Base-by-base conservation (phyloP, 805 yeast species). In the Jamesozyma spencerorum region DNA sequence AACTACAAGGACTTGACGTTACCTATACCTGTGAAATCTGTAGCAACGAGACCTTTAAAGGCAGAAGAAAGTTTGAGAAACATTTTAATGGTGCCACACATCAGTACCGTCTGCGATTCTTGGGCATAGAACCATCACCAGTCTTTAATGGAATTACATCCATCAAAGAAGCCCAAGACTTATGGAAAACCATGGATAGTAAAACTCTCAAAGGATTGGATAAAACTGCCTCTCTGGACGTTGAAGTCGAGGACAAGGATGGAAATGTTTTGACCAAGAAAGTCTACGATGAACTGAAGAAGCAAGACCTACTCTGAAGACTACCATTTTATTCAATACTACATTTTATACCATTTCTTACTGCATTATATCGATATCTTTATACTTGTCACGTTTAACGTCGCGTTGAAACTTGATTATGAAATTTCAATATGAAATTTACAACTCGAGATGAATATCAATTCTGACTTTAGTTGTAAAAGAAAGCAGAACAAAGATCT, bases 221-320 rank as follows among this genome's bases (percentile, higher is more conserved):
- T 54, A 4, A 11, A 17, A 15, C 30, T 18, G 11, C 37, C 4
- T 17, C 14, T 3, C 53, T 35, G 83, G 80, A 47, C 67, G 70
- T 81, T 11, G 95, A 92, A 59, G 83, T 88, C 28, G 97, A 90
- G 58, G 97, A 92, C 55, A 81, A 76, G 1, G 87, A 85, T 14
- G 98, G 97, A 10, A 90, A 92, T 55, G 95, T 85, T 13, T 82
- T 90, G 94, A 74, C 82, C 27, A 81, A 79, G 50, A 75, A 77
- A 49, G 88, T 85, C 33, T 90, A 85, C 60, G 70, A 79, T 15
- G 97, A 92, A 49, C 68, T 90, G 57, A 84, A 85, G 62, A 81
- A 76, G 49, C 97, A 90, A 63, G 97, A 97, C 0, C 66, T 90
- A 37, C 50, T 86, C 24, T 87, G 63, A 41, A n/a, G 5, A 5